phyloP scores from a whole-genome alignment of 305 asterid genomes.

The Fraxinus floribunda region DNA sequence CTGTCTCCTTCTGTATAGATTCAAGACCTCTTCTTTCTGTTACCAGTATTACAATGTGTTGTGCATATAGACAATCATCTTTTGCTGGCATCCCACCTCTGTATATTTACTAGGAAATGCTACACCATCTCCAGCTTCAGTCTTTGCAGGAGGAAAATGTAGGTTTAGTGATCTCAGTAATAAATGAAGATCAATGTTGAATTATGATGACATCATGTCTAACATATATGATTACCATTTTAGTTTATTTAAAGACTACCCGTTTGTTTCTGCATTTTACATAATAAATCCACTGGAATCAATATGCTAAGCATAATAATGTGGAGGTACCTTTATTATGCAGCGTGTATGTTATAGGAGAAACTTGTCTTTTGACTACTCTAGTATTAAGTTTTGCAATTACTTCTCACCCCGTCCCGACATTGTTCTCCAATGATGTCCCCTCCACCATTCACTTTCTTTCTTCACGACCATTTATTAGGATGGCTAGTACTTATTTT shows the following conservation, averaged over 20 bases:
- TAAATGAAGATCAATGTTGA: slow-evolving; percentile 16
- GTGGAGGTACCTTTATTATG: slow-evolving; percentile 10
- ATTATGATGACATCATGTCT: slow-evolving; percentile 8
- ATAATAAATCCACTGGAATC: slow-evolving; percentile 10
- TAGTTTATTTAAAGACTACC: not conserved
- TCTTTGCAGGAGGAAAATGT: not conserved
- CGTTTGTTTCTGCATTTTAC: not conserved
- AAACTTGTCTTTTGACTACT: slow-evolving; percentile 19
- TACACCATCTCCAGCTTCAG: slow-evolving; percentile 6
- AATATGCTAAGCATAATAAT: slow-evolving; percentile 3
- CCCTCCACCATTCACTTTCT: slow-evolving; percentile 17
- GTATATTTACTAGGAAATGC: slow-evolving; percentile 14
- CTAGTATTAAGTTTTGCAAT: not conserved
- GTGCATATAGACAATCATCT: slow-evolving; percentile 4
- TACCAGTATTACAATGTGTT: slow-evolving; percentile 4
- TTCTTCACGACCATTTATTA: slow-evolving; percentile 6
- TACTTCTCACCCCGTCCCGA: not conserved
- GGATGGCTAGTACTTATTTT: not conserved
- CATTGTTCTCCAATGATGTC: not conserved
- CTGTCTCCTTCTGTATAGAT: slow-evolving; percentile 7
- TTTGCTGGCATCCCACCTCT: slow-evolving; percentile 13
- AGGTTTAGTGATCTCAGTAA: not conserved
- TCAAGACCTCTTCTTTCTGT: slow-evolving; percentile 15
- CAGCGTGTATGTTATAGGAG: slow-evolving; percentile 24
- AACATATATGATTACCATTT: slow-evolving; percentile 1